These are phyloP conservation scores for Flaveria robusta DNA, from an alignment of 129 eudicot genomes.

Conservation along the genomic window DNA sequence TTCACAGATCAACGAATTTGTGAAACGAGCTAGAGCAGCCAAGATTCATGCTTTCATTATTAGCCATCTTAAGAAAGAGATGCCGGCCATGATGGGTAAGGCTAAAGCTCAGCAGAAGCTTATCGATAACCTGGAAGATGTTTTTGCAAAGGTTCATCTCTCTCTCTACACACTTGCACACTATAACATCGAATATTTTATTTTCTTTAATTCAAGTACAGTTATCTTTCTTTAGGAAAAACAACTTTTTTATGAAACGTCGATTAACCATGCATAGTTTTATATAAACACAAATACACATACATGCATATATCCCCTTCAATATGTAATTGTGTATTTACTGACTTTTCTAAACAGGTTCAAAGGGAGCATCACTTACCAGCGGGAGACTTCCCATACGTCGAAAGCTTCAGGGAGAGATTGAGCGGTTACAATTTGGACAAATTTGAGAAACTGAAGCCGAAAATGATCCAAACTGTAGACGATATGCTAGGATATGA, in stretches of 20 bases:
- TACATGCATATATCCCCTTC: not conserved
- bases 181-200: too few relatives aligned
- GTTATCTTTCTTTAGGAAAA: too few relatives aligned
- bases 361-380: constrained; percentile 90
- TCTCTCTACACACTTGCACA: not conserved
- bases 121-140: constrained; percentile 72
- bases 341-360: constrained; percentile 47
- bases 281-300: not conserved
- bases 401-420: constrained; percentile 74
- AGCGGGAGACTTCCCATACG: constrained; percentile 83
- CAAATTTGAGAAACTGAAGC: constrained; percentile 84
- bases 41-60: constrained; percentile 92
- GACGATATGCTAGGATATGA: constrained; percentile 95
- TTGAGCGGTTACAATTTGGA: constrained; percentile 74
- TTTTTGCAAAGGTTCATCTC: constrained; percentile 70
- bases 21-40: constrained; percentile 98
- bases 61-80: constrained; percentile 88
- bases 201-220: too few relatives aligned
- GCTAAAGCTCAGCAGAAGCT: constrained; percentile 85
- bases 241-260: too few relatives aligned
- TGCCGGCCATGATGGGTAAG: constrained; percentile 97
- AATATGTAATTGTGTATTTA: not conserved
- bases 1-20: constrained; percentile 90
- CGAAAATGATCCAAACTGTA: constrained; percentile 76
- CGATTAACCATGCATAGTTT: too few relatives aligned